Percentiles rank a stretch among this genome's conserved stretches.
Evolutionary conservation across 257 asterid species (phyloP).

Genomic region (Verbascum thapsus): DNA sequence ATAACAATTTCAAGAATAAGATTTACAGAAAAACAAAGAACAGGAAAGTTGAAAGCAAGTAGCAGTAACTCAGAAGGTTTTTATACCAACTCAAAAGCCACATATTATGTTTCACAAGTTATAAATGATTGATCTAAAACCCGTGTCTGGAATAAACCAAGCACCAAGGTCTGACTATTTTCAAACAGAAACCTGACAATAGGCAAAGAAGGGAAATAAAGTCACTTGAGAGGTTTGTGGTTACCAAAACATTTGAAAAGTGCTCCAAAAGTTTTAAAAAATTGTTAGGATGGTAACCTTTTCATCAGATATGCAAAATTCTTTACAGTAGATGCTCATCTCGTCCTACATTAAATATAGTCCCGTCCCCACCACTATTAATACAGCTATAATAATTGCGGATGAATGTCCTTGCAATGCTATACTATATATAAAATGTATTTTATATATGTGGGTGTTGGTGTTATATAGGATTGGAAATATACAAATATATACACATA

Average conservation of each 20-base stretch:
- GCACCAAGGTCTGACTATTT: background rate
- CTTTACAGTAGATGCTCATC: too few relatives aligned
- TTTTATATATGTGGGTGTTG: too few relatives aligned
- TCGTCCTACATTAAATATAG: too few relatives aligned
- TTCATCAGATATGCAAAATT: background rate
- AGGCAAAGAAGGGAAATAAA: background rate
- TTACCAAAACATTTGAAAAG: conserved; percentile 5
- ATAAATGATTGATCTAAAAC: background rate
- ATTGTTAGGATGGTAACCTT: background rate
- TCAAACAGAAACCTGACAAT: conserved; percentile 12
- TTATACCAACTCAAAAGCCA: conserved; percentile 11
- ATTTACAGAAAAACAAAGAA: background rate
- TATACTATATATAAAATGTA: background rate
- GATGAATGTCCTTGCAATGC: conserved; percentile 4
- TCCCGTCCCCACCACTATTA: too few relatives aligned
- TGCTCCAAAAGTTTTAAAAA: background rate
- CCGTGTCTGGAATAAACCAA: conserved; percentile 16
- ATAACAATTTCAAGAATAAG: background rate
- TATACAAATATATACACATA: background rate
- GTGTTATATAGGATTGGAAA: background rate
- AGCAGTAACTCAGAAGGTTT: conserved; percentile 19
- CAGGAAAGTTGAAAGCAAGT: conserved; percentile 20
- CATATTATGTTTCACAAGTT: conserved; percentile 9
- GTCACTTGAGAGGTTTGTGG: background rate
- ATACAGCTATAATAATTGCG: too few relatives aligned